Evolutionary conservation across 1,139 yeast species (phyloP), one percentile per base, ranked within the genome.

Genomic region (Komagataea norvegica): DNA sequence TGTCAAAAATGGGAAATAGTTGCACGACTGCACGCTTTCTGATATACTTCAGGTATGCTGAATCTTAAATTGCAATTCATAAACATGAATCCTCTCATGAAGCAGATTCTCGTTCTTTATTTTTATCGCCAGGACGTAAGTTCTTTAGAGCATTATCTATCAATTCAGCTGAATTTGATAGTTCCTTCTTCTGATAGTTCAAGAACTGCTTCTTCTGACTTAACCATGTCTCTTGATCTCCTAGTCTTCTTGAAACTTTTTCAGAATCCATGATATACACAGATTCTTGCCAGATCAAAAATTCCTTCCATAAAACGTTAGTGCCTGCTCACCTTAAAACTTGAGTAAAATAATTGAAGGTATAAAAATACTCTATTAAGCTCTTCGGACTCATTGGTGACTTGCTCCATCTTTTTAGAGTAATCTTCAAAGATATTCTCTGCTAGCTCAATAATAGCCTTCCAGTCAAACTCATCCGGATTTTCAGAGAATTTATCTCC

Each of bases 261-360:
- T 52, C 57, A 18, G 52, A 46, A 35, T 59, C 62, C 24, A 51
- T 33, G 10, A 49, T 40, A 32, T 48, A 55, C 5, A 46, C 50
- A 6, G 54, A 33, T 31, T 55, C 60, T 36, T 54, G 55, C 58
- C 60, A 55, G 15, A 50, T 43, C 24, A 43, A 26, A 10, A 49
- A 38, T 20, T 53, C 46, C 53, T 53, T 14, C 13, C 16, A 9
- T 14, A 14, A 9, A n/a, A 11, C 8, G 37, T 37, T 31, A 36
- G 37, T 37, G 20, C 8, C 3, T 29, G 8, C 8, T 18, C 4
- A 10, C 14, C 10, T 16, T 10, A 18, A 7, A 3, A 14, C 10
- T 16, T 23, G 13, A 13, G 14, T 36, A 31, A 37, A 29, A 34
- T 13, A 24, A 29, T 23, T 6, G 39, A 27, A 25, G 43, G 38